A percentile compares a stretch with the other conserved stretches of the same genome.
Evolutionary conservation across 805 yeast species (phyloP).

Genomic region (Candida ficus): DNA sequence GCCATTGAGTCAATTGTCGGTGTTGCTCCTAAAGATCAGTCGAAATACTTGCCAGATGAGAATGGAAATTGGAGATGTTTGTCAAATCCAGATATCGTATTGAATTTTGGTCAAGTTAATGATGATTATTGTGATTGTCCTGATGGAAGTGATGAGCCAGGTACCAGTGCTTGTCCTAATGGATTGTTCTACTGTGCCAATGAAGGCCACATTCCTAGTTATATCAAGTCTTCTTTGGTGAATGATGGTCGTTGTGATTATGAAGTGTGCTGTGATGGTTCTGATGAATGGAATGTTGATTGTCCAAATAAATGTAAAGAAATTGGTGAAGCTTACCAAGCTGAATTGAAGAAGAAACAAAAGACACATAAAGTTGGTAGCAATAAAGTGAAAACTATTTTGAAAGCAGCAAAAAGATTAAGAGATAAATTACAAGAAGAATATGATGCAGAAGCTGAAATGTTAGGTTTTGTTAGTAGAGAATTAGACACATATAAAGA

Average conservation of each 20-base stretch:
- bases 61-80: constrained; percentile 68
- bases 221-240: constrained; percentile 61
- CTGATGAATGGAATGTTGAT: constrained; percentile 56
- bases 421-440: constrained; percentile 27
- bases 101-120: constrained; percentile 62
- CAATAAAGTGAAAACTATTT: constrained; percentile 15
- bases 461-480: constrained; percentile 6
- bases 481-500: constrained; percentile 8
- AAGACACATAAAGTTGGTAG: constrained; percentile 16
- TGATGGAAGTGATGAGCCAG: constrained; percentile 97
- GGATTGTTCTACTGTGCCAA: constrained; percentile 69
- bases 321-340: constrained; percentile 21
- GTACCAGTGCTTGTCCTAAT: constrained; percentile 74
- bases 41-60: constrained; percentile 45
- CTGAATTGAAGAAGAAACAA: constrained; percentile 4
- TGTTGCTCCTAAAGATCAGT: constrained; percentile 25
- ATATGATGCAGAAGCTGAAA: constrained; percentile 11
- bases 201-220: constrained; percentile 58
- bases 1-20: constrained; percentile 12
- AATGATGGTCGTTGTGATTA: constrained; percentile 93
- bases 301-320: constrained; percentile 26
- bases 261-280: constrained; percentile 87
- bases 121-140: constrained; percentile 96
- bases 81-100: constrained; percentile 53
- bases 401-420: constrained; percentile 19